Percentiles rank a stretch among this genome's conserved stretches.
Evolutionary conservation across 2,329 filamentous ascomycete species (phyloP).

Genomic region (Aureobasidium subglaciale): DNA sequence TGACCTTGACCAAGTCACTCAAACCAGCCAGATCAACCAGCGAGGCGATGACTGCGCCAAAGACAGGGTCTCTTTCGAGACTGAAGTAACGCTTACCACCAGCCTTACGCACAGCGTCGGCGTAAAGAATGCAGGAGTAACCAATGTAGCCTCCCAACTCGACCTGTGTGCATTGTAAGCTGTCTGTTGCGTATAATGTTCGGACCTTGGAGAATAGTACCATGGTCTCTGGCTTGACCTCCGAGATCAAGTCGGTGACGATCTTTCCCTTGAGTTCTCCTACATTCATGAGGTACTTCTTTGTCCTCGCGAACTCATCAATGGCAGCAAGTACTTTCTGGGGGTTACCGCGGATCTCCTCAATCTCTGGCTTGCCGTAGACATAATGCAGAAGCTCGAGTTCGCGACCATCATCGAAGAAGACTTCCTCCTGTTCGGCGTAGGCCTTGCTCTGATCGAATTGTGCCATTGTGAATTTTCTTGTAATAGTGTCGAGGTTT

Average conservation of each 20-base stretch:
- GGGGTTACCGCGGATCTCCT: constrained; percentile 58
- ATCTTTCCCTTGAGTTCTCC: constrained; percentile 68
- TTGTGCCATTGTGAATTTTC: constrained; percentile 19
- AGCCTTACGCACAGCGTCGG: constrained; percentile 54
- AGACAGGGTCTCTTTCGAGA: constrained; percentile 67
- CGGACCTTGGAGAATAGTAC: constrained; percentile 27
- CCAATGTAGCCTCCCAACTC: constrained; percentile 77
- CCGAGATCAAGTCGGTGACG: constrained; percentile 59
- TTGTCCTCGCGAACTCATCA: constrained; percentile 59
- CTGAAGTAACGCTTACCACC: constrained; percentile 63
- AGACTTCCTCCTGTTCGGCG: constrained; percentile 40
- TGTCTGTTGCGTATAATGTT: constrained; percentile 12
- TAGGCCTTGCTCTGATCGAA: constrained; percentile 42
- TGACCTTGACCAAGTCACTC: constrained; percentile 60
- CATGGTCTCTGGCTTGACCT: constrained; percentile 61
- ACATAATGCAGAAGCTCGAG: constrained; percentile 65
- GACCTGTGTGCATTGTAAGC: constrained; percentile 37
- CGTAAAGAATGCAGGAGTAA: constrained; percentile 74
- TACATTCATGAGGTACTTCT: constrained; percentile 74
- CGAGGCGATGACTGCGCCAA: constrained; percentile 60
- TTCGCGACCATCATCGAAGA: constrained; percentile 63
- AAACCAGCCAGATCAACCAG: constrained; percentile 70
- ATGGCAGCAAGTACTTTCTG: constrained; percentile 59
- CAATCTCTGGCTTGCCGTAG: constrained; percentile 53
- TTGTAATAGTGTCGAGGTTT: background rate